phyloP scores from a whole-genome alignment of 352 stramenopile genomes.

The Phytophthora ohioensis region DNA sequence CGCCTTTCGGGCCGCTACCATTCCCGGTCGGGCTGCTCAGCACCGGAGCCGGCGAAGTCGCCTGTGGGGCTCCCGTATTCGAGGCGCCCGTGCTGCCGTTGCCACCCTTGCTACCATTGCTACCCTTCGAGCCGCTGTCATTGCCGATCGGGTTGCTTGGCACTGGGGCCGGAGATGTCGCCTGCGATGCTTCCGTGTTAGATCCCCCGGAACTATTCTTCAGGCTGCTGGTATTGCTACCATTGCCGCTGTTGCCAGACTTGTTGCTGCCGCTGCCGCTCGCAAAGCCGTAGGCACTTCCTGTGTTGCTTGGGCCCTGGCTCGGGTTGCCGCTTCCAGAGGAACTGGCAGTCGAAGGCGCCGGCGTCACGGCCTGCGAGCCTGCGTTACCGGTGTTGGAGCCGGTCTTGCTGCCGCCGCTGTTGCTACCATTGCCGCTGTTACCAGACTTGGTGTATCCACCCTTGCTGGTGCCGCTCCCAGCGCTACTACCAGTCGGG shows the following conservation, averaged over 20 bases:
- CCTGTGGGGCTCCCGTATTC: neutral
- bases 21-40: neutral
- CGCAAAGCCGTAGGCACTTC: neutral
- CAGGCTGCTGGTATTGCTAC: neutral
- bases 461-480: too few species aligned
- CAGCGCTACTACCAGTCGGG: too few species aligned
- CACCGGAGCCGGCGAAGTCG: neutral
- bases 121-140: too few species aligned
- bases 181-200: neutral
- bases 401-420: neutral
- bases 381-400: neutral
- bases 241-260: neutral
- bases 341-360: too few species aligned
- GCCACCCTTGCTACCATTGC: neutral
- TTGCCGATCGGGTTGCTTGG: neutral
- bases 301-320: neutral
- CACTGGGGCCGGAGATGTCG: neutral
- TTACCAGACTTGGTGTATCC: neutral
- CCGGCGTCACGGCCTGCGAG: neutral
- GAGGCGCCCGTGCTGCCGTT: conserved; percentile 10
- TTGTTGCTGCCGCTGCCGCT: neutral
- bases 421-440: neutral
- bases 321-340: neutral
- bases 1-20: conserved; percentile 8
- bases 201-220: neutral